Percentiles rank a stretch among this genome's conserved stretches.
These are phyloP conservation scores for Coniochaeta ligniaria DNA, from an alignment of 2,329 filamentous ascomycete genomes.

Conservation along the genomic window DNA sequence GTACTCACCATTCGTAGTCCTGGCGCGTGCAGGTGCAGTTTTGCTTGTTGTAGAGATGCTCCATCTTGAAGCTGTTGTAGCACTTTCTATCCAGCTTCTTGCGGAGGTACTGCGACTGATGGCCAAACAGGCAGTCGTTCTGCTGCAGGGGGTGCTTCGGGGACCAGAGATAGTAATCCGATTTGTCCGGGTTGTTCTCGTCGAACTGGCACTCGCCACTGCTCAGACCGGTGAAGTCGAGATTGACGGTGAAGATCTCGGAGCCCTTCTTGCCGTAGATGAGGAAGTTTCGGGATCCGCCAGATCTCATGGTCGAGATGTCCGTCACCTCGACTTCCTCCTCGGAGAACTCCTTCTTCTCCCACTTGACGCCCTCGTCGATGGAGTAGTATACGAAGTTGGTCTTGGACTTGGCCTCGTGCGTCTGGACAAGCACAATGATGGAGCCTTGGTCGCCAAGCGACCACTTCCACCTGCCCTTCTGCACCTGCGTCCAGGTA, in stretches of 20 bases:
- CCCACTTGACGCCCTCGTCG: conserved; percentile 78
- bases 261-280: conserved; percentile 68
- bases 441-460: conserved; percentile 94
- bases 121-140: conserved; percentile 85
- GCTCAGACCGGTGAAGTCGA: conserved; percentile 82
- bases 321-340: conserved; percentile 67
- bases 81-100: conserved; percentile 76
- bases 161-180: conserved; percentile 81
- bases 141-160: conserved; percentile 75
- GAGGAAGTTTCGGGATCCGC: conserved; percentile 84
- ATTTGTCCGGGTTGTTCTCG: conserved; percentile 40
- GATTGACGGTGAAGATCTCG: conserved; percentile 65
- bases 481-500: conserved; percentile 77
- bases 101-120: conserved; percentile 80
- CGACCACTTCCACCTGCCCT: conserved; percentile 87
- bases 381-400: conserved; percentile 42
- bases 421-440: conserved; percentile 75
- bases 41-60: conserved; percentile 62
- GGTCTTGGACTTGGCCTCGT: conserved; percentile 42
- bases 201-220: conserved; percentile 67
- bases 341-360: conserved; percentile 64
- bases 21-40: conserved; percentile 79
- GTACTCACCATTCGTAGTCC: conserved; percentile 84
- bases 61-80: conserved; percentile 70
- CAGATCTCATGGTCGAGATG: conserved; percentile 82